phyloP scores from a whole-genome alignment of 2,329 filamentous ascomycete species.

The Camillea tinctor region DNA sequence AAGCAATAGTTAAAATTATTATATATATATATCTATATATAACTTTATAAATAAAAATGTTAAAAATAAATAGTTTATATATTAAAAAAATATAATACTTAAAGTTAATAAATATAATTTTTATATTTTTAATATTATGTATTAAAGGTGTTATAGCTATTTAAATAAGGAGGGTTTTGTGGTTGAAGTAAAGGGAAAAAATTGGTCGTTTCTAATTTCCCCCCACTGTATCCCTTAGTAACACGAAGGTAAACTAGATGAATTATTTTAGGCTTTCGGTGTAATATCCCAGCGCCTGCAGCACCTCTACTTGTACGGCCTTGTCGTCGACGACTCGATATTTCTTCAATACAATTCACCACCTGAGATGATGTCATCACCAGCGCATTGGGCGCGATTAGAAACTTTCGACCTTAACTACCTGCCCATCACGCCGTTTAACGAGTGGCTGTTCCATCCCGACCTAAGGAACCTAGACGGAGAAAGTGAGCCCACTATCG shows the following conservation, averaged over 20 bases:
- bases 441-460: slow-evolving; percentile 1
- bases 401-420: not conserved
- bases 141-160: no score
- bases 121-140: no score
- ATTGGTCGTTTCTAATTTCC: no score
- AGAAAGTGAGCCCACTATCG: not conserved
- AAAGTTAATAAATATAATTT: no score
- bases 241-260: not conserved
- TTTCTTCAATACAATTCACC: not conserved
- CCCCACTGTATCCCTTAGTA: not conserved
- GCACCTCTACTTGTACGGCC: not conserved
- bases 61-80: no score
- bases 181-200: no score
- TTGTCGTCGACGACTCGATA: not conserved
- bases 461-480: not conserved
- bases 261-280: not conserved
- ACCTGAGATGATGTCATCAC: not conserved
- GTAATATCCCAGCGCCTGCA: not conserved
- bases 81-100: no score
- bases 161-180: no score
- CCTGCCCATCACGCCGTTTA: not conserved
- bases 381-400: not conserved
- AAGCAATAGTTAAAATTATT: no score
- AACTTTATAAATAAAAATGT: no score
- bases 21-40: no score